A percentile compares a stretch with the other conserved stretches of the same genome.
These are phyloP conservation scores for Funneliformis caledonium DNA, from an alignment of 371 early-diverging fungal genomes.

Conservation along the genomic window DNA sequence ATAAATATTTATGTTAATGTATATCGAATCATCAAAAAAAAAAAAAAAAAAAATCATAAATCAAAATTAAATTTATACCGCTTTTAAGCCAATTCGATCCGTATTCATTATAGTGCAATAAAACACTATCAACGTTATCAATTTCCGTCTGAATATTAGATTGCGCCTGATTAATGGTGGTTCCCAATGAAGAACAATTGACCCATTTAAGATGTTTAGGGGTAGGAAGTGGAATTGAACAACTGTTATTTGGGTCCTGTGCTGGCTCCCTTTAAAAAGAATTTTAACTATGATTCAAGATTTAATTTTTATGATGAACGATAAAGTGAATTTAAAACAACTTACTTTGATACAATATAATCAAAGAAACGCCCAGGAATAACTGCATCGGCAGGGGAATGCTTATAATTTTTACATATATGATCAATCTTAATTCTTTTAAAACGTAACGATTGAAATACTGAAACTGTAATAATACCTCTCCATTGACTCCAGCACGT, in stretches of 20 bases:
- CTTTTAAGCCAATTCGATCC: constrained; percentile 86
- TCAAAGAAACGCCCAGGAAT: constrained; percentile 68
- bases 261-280: constrained; percentile 57
- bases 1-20: no score
- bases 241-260: constrained; percentile 52
- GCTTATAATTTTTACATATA: constrained; percentile 48
- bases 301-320: neutral
- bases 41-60: no score
- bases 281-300: neutral
- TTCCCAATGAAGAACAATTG: constrained; percentile 53
- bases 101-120: constrained; percentile 72
- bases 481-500: constrained; percentile 92
- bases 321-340: neutral
- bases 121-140: constrained; percentile 68
- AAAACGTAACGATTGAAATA: neutral
- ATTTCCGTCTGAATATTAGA: constrained; percentile 66
- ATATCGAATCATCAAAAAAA: no score
- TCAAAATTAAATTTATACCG: constrained; percentile 48
- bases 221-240: constrained; percentile 48
- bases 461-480: constrained; percentile 53
- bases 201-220: constrained; percentile 71
- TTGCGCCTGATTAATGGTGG: constrained; percentile 63
- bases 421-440: neutral
- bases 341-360: constrained; percentile 35
- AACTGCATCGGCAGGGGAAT: constrained; percentile 92